Conservation (phyloP, 768 basidiomycete genomes). For the Termitomyces bulborhizus region DNA sequence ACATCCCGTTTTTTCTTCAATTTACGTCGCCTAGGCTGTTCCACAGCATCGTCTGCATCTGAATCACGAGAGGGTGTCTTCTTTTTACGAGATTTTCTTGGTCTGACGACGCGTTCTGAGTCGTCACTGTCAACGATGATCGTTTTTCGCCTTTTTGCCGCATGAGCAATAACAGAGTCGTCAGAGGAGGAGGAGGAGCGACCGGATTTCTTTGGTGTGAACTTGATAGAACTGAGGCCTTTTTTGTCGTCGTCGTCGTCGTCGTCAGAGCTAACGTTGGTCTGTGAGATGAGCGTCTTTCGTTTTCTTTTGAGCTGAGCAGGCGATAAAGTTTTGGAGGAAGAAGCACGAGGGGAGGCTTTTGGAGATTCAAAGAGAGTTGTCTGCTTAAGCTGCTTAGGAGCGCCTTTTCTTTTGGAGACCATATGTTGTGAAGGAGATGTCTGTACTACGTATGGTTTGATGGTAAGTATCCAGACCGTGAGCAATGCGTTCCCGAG, state of each 20-base stretch:
- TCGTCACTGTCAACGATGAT: slow-evolving; percentile 12
- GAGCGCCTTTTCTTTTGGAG: slow-evolving; percentile 11
- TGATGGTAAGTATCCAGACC: too few relatives aligned
- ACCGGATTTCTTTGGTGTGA: slow-evolving; percentile 29
- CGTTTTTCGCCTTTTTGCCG: slow-evolving; percentile 11
- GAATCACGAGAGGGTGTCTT: slow-evolving; percentile 18
- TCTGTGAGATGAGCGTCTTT: slow-evolving; percentile 1
- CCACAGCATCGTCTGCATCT: slow-evolving; percentile 24
- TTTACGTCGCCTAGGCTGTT: slow-evolving; percentile 22
- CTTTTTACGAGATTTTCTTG: slow-evolving; percentile 1
- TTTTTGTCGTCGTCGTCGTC: slow-evolving; percentile 15
- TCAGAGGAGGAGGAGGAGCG: not conserved
- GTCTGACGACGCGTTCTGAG: not conserved
- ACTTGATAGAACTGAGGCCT: slow-evolving; percentile 43
- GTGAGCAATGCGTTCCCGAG: too few relatives aligned
- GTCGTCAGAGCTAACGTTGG: slow-evolving; percentile 5
- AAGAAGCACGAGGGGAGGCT: slow-evolving; percentile 18
- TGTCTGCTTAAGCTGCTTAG: slow-evolving; percentile 33
- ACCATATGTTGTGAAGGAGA: slow-evolving; percentile 6
- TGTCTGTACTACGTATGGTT: not conserved
- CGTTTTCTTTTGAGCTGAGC: slow-evolving; percentile 10
- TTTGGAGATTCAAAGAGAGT: slow-evolving; percentile 31
- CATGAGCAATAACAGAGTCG: not conserved
- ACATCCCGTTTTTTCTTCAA: slow-evolving; percentile 33
- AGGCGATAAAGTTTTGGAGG: slow-evolving; percentile 6